Evolutionary conservation across 2,329 filamentous ascomycete species (phyloP), one percentile per base, ranked within the genome.

Genomic region (Fusarium fracticaudum): DNA sequence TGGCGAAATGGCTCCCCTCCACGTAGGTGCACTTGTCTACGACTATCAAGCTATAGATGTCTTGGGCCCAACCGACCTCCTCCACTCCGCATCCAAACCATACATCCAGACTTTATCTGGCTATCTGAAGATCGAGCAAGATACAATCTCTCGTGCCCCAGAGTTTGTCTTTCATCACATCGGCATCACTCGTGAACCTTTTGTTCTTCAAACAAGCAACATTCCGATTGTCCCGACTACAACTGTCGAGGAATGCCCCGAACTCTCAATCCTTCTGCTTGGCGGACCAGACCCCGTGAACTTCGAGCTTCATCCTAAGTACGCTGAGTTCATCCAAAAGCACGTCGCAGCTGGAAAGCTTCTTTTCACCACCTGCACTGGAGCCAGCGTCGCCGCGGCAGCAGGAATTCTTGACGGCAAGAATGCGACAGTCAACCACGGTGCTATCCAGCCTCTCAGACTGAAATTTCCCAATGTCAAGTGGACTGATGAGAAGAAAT

Each of bases 401-500:
- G 78, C 83, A 0, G 84, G 84, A 0, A 76, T 83, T 12, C 74
- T 87, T 0, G 84, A 87, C 60, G 85, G 85, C 4, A 82, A 74
- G 60, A 80, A 71, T 3, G 85, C 85, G 0, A 87, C 85, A 0
- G 79, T 82, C 6, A 87, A 87, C 64, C 82, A 86, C 63, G 61
- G 76, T 0, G 75, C 74, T 6, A 79, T 81, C 50, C 75, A 77
- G 4, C 75, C 73, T 60, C 76, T 81, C 1, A 80, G 77, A 60
- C 70, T 79, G 33, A 67, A 74, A 13, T 81, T 78, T 9, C 83
- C 85, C 0, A 79, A 83, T 2, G 84, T 87, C 17, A 82, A 85
- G 8, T 87, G 85, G 86, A 81, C 81, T 2, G 78, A 72, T 35
- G 80, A 84, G 33, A 81, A 81, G 65, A 83, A 86, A 69, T 87